Evolutionary conservation across 176 grass and related monocot genomes (phyloP), one percentile per base, ranked within the genome.

Genomic region (Carex cristatella): DNA sequence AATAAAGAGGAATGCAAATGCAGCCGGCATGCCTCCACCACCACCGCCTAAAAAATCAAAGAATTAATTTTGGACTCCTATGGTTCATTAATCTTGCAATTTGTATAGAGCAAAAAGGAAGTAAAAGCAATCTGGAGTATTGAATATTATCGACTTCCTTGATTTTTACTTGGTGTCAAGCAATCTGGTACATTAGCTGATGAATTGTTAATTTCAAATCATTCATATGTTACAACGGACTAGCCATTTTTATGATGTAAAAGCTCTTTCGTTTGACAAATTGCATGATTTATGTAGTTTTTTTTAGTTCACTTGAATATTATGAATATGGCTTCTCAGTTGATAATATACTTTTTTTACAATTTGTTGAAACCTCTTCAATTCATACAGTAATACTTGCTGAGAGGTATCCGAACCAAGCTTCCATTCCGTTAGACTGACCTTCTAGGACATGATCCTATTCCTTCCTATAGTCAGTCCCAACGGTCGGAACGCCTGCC

Each of bases 1-100:
- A 84, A 96, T 94, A 61, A 96, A 96, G 85, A 88, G 90, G 74
- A 92, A 68, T 60, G 83, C 91, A 58, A 76, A 92, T 44, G 30
- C 87, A 84, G 86, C 83, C 54, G 84, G 84, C 88, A 84, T 98
- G 92, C 83, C 48, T 10, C 48, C 88, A 28, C 91, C 93, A 14
- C 93, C 82, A 4, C 84, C 84, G 23, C 84, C 89, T 51, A 95
- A 95, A 87, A 94, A 89, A 61, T 81, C 86, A 35, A 94, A 91
- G 86, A 92, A 87, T 65, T 94, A 86, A 92, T 57, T 78, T 13
- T 33, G 73, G 49, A 8, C 73, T 78, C 51, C 1, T 33, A 69
- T 13, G 7, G 27, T 57, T 78, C 27, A 16, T 49, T 78, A 75
- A 75, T 53, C 46, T 75, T 28, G 19, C 71, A 75, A 75, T 75